Evolutionary conservation across 2,329 filamentous ascomycete species (phyloP).

Genomic region (Claviceps africana): DNA sequence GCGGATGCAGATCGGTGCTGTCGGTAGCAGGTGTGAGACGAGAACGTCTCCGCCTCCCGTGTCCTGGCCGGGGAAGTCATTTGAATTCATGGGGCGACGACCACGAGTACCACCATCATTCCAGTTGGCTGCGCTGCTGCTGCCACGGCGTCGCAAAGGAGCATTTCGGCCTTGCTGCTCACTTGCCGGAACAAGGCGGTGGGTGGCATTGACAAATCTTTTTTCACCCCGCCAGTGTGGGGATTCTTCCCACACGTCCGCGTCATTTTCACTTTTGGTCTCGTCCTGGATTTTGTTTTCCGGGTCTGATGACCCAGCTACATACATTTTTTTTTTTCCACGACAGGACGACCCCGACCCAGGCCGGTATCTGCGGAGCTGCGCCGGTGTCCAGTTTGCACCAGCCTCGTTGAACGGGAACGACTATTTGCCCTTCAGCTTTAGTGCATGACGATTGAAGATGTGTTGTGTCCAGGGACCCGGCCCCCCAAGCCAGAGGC

Average conservation of each 20-base stretch:
- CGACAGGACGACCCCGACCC: background rate
- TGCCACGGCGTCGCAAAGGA: background rate
- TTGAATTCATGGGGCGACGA: background rate
- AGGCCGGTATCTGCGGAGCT: background rate
- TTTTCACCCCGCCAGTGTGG: background rate
- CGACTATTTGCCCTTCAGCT: background rate
- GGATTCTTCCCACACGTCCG: background rate
- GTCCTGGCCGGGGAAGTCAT: background rate
- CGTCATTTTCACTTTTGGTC: background rate
- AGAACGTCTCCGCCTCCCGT: conserved; percentile 2
- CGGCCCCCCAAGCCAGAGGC: too few relatives aligned
- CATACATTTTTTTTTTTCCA: too few relatives aligned
- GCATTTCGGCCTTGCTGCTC: conserved; percentile 2
- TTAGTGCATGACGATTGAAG: background rate
- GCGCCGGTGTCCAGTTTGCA: background rate
- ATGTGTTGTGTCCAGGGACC: too few relatives aligned
- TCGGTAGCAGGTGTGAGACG: conserved; percentile 2
- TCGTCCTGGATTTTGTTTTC: background rate
- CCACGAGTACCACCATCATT: background rate
- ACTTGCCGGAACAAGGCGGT: conserved; percentile 4
- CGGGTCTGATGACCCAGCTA: background rate
- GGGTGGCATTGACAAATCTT: background rate
- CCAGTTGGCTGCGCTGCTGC: background rate
- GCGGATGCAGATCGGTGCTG: conserved; percentile 6
- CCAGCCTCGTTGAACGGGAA: background rate